Evolutionary conservation across 2,329 filamentous ascomycete genomes (phyloP).

Genomic region (Pseudogymnoascus sp.): DNA sequence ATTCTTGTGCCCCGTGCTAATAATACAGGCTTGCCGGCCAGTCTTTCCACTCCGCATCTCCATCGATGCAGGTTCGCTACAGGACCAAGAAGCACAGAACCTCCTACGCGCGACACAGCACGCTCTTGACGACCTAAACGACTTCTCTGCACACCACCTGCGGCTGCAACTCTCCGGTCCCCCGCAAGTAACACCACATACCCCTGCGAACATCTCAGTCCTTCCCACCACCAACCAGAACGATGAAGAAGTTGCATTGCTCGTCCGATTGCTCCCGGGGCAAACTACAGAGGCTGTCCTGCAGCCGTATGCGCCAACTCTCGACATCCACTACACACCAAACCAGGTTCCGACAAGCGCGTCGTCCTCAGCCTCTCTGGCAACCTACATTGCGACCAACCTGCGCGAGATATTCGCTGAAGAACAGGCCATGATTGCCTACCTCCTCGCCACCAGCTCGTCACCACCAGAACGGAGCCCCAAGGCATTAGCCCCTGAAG

Average conservation of each 20-base stretch:
- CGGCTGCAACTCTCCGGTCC: constrained; percentile 52
- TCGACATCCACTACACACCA: constrained; percentile 70
- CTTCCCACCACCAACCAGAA: constrained; percentile 17
- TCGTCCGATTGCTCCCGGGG: constrained; percentile 61
- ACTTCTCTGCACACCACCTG: constrained; percentile 77
- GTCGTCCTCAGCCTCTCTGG: constrained; percentile 64
- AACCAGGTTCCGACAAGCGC: constrained; percentile 59
- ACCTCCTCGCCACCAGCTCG: constrained; percentile 56
- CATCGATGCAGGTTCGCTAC: constrained; percentile 60
- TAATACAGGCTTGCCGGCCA: constrained; percentile 66
- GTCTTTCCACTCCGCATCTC: constrained; percentile 81
- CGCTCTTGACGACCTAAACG: constrained; percentile 76
- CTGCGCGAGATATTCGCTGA: constrained; percentile 74
- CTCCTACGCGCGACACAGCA: constrained; percentile 76
- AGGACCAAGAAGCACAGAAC: constrained; percentile 59
- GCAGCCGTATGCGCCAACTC: constrained; percentile 58
- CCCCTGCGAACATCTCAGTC: constrained; percentile 26
- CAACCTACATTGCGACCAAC: constrained; percentile 69
- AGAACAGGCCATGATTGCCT: constrained; percentile 78
- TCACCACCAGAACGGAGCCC: constrained; percentile 41
- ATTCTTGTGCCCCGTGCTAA: constrained; percentile 13
- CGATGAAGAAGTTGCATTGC: constrained; percentile 52
- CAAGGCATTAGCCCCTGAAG: constrained; percentile 41
- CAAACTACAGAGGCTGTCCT: constrained; percentile 53
- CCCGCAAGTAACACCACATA: constrained; percentile 11